Conservation (phyloP, 225 moss, liverwort and hornwort species). For the Rhytidiadelphus loreus region DNA sequence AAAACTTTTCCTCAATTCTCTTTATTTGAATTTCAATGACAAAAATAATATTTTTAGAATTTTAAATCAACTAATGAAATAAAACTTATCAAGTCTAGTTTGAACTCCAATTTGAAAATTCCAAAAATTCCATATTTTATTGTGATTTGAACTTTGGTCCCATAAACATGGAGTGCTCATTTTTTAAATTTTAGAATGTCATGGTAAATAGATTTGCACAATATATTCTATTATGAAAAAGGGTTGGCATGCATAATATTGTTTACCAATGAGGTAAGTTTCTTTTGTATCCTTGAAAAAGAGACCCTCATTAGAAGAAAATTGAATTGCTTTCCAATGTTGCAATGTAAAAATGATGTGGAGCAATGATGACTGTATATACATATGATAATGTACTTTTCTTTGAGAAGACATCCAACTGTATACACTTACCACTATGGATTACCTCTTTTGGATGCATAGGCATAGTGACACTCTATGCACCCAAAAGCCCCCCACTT, state of each 20-base stretch:
- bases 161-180: neutral
- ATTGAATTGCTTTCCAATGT: neutral
- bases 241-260: fast-evolving
- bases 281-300: neutral
- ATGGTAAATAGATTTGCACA: neutral
- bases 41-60: neutral
- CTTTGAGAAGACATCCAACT: neutral
- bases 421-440: fast-evolving
- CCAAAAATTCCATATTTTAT: neutral
- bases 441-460: too few relatives aligned
- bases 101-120: neutral
- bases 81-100: neutral
- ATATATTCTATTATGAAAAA: neutral
- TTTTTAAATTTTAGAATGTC: neutral
- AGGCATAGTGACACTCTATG: too few relatives aligned
- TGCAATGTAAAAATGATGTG: neutral
- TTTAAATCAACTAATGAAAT: neutral
- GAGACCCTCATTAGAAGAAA: neutral
- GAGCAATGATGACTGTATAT: fast-evolving
- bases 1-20: neutral
- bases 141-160: neutral
- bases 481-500: too few relatives aligned
- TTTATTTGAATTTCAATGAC: too few relatives aligned
- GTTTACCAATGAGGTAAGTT: fast-evolving
- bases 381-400: too few relatives aligned